Percentiles rank a stretch among this genome's conserved stretches.
Conservation (phyloP, 2,329 filamentous ascomycete species). For the Ceratocystis alfenasii region DNA sequence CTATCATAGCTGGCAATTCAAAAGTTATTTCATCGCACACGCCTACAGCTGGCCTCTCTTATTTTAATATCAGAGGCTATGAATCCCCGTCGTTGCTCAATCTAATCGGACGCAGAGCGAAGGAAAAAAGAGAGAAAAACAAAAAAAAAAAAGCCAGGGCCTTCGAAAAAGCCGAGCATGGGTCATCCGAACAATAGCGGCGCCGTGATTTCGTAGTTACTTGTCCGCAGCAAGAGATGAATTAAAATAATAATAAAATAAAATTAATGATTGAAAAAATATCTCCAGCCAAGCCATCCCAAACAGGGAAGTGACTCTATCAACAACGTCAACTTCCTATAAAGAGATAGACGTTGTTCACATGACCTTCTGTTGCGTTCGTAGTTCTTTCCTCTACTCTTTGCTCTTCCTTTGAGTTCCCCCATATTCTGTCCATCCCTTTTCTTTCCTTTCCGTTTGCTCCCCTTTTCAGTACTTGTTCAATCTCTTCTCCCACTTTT, state of each 20-base stretch:
- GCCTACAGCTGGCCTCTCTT: no score
- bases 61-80: not conserved
- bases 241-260: not conserved
- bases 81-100: not conserved
- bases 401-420: not conserved
- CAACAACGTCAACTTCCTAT: conserved; percentile 1
- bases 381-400: not conserved
- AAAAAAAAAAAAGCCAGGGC: not conserved
- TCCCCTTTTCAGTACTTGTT: not conserved
- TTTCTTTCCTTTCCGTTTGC: not conserved
- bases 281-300: not conserved
- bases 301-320: not conserved
- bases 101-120: not conserved
- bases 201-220: not conserved
- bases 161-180: conserved; percentile 1
- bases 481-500: not conserved
- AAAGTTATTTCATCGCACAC: no score
- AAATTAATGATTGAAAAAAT: not conserved
- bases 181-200: conserved; percentile 11
- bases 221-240: not conserved
- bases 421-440: not conserved
- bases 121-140: not conserved
- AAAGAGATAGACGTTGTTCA: conserved; percentile 9
- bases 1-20: not conserved
- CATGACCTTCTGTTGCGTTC: not conserved